Evolutionary conservation across 2,329 filamentous ascomycete species (phyloP).

Genomic region (Penicillium verrucosum): DNA sequence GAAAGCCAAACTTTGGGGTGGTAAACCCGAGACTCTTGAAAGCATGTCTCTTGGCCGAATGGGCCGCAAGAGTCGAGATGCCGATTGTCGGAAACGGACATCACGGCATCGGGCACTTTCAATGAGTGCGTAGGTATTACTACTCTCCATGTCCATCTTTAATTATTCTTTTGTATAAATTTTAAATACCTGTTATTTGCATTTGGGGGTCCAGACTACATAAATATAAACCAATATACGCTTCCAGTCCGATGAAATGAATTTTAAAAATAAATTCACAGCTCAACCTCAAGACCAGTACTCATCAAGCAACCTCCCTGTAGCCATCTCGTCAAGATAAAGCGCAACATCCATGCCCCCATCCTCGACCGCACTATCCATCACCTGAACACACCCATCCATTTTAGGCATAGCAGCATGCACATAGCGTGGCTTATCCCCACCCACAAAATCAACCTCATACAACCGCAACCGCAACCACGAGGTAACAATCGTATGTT

Average conservation of each 20-base stretch:
- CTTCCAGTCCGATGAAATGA: background rate
- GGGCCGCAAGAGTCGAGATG: slow-evolving; percentile 37
- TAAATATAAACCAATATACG: background rate
- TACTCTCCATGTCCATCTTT: background rate
- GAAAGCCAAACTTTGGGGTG: slow-evolving; percentile 32
- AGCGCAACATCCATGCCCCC: slow-evolving; percentile 16
- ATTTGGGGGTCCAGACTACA: background rate
- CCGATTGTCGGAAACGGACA: slow-evolving; percentile 20
- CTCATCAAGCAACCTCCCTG: background rate
- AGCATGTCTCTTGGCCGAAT: slow-evolving; percentile 38
- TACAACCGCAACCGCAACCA: slow-evolving; percentile 35
- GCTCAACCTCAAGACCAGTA: background rate
- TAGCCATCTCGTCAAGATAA: slow-evolving; percentile 11
- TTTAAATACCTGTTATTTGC: background rate
- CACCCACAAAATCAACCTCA: slow-evolving; percentile 43
- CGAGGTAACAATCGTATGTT: slow-evolving; percentile 46
- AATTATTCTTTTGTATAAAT: background rate
- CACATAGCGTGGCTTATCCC: slow-evolving; percentile 35
- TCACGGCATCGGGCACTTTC: slow-evolving; percentile 20
- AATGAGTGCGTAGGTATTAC: slow-evolving; percentile 12
- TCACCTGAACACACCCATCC: slow-evolving; percentile 46
- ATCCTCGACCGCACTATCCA: slow-evolving; percentile 30
- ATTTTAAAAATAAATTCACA: background rate
- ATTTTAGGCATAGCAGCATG: slow-evolving; percentile 43
- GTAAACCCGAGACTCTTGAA: slow-evolving; percentile 39